Evolutionary conservation across 2,329 filamentous ascomycete genomes (phyloP).

Genomic region (Colletotrichum tamarilloi): DNA sequence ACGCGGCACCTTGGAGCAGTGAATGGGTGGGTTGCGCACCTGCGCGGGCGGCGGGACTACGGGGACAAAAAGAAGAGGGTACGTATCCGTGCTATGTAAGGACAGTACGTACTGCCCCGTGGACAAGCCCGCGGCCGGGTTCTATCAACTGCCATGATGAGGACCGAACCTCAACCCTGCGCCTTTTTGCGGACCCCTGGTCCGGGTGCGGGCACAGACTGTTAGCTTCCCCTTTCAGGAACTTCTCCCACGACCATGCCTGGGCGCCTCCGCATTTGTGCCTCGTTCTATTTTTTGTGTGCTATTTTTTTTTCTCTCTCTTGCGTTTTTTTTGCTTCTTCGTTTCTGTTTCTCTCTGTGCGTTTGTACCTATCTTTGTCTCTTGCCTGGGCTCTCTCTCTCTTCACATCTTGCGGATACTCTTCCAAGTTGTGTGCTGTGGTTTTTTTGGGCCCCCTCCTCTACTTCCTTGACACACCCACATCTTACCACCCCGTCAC

Average conservation of each 20-base stretch:
- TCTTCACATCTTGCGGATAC: not conserved
- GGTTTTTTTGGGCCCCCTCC: not conserved
- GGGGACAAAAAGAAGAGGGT: not conserved
- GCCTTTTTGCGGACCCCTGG: constrained; percentile 32
- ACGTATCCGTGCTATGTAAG: no score
- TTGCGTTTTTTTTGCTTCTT: not conserved
- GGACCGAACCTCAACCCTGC: constrained; percentile 28
- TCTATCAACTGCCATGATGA: constrained; percentile 36
- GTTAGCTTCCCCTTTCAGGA: constrained; percentile 36
- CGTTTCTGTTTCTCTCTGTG: not conserved
- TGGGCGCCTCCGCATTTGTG: constrained; percentile 34
- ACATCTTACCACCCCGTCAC: not conserved
- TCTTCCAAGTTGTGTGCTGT: not conserved
- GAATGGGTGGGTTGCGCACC: constrained; percentile 19
- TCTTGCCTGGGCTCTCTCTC: not conserved
- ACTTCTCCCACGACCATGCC: constrained; percentile 33
- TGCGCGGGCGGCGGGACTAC: constrained; percentile 20
- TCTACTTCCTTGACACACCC: not conserved
- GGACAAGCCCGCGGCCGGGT: constrained; percentile 16
- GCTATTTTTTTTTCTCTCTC: not conserved
- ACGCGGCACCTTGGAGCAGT: constrained; percentile 23
- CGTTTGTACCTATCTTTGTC: not conserved
- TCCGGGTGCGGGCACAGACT: constrained; percentile 34
- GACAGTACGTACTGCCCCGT: constrained; percentile 13
- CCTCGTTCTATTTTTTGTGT: constrained; percentile 20